Percentiles rank a stretch among this genome's conserved stretches.
phyloP scores from a whole-genome alignment of 2,329 filamentous ascomycete genomes.

The Chalaropsis ovoidea region DNA sequence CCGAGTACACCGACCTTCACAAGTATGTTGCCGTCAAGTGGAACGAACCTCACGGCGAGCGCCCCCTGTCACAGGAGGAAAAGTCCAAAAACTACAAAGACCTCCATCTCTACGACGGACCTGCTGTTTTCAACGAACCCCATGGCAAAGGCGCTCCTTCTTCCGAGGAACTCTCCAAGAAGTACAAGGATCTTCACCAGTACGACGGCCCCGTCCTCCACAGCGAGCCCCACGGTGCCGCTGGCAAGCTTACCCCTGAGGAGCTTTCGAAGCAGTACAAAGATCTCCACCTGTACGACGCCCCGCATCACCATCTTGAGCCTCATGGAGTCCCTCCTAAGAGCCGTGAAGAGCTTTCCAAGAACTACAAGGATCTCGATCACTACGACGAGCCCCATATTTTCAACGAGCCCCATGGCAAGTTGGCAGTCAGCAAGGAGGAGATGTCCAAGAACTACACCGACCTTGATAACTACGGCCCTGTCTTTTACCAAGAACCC shows the following conservation, averaged over 20 bases:
- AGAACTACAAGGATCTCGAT: conserved; percentile 33
- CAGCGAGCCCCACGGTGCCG: conserved; percentile 31
- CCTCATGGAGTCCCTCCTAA: conserved; percentile 25
- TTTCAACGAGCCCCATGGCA: conserved; percentile 23
- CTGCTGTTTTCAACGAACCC: conserved; percentile 28
- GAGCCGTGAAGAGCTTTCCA: conserved; percentile 33
- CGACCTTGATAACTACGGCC: conserved; percentile 36
- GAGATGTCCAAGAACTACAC: conserved; percentile 35
- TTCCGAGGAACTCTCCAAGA: conserved; percentile 33
- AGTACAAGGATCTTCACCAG: conserved; percentile 33
- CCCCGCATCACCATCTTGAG: conserved; percentile 25
- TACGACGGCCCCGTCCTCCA: conserved; percentile 31
- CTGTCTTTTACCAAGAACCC: conserved; percentile 34
- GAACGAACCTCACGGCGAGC: conserved; percentile 34
- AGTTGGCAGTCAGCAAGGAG: conserved; percentile 29
- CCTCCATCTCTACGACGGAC: conserved; percentile 35
- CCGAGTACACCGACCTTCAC: conserved; percentile 25
- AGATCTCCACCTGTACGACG: conserved; percentile 33
- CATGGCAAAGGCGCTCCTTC: conserved; percentile 25
- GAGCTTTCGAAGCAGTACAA: conserved; percentile 32
- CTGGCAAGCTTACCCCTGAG: conserved; percentile 26
- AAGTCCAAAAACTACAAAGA: conserved; percentile 35
- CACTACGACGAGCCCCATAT: conserved; percentile 30
- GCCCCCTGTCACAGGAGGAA: conserved; percentile 31
- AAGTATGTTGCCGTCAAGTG: conserved; percentile 32